A percentile compares a stretch with the other conserved stretches of the same genome.
These are phyloP conservation scores for Lodderomyces parapsilosis DNA, from an alignment of 1,139 yeast genomes.

Conservation along the genomic window DNA sequence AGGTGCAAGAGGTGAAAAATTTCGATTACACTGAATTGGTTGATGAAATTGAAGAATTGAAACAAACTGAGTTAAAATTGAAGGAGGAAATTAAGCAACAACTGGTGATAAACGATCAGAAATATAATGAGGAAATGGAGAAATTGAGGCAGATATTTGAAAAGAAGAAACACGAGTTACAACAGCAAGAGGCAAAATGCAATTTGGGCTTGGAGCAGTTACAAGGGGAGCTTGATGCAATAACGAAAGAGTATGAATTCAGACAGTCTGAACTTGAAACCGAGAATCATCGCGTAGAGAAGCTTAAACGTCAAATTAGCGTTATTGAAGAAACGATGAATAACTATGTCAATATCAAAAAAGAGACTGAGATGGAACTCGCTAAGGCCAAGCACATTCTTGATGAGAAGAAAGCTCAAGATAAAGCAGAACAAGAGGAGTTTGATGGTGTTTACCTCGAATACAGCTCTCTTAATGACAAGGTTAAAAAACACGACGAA, in stretches of 20 bases:
- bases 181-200: not conserved
- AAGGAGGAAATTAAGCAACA: conserved; percentile 13
- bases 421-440: not conserved
- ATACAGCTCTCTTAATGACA: conserved; percentile 15
- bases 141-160: conserved; percentile 21
- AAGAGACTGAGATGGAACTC: conserved; percentile 6
- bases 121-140: conserved; percentile 15
- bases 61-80: conserved; percentile 14
- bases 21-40: conserved; percentile 26
- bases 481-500: conserved; percentile 22
- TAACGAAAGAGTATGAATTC: not conserved
- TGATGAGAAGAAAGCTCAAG: not conserved
- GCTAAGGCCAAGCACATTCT: not conserved
- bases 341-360: conserved; percentile 3
- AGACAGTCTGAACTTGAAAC: conserved; percentile 9
- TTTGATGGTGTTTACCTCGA: conserved; percentile 5
- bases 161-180: conserved; percentile 3
- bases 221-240: not conserved
- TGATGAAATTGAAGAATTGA: conserved; percentile 19
- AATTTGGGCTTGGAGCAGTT: not conserved
- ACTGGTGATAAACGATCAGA: conserved; percentile 12
- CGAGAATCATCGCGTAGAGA: conserved; percentile 7
- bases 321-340: conserved; percentile 11
- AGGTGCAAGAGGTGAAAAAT: conserved; percentile 25
- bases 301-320: conserved; percentile 8